Conservation (phyloP, 495 filamentous ascomycete species). For the Neurospora sublineolata region DNA sequence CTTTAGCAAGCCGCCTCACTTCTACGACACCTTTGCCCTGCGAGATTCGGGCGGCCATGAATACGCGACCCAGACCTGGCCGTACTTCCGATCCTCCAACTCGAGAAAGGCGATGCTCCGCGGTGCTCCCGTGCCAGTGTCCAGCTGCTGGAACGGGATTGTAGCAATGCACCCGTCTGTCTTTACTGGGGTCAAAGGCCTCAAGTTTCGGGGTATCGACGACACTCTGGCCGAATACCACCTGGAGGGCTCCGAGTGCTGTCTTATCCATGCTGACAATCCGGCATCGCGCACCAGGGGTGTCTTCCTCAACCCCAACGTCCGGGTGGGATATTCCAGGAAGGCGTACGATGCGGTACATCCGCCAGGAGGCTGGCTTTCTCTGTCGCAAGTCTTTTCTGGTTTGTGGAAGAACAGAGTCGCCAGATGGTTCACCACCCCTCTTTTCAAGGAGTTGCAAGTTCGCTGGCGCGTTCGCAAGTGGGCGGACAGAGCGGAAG, state of each 20-base stretch:
- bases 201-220: conserved; percentile 56
- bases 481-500: conserved; percentile 29
- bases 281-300: conserved; percentile 36
- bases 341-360: conserved; percentile 41
- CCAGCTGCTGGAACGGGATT: conserved; percentile 81
- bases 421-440: conserved; percentile 15
- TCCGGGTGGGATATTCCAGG: conserved; percentile 60
- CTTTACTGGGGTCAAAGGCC: conserved; percentile 15
- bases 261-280: conserved; percentile 73
- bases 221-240: conserved; percentile 57
- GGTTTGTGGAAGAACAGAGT: conserved; percentile 40
- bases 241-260: conserved; percentile 74
- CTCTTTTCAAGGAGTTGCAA: conserved; percentile 22
- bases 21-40: conserved; percentile 80
- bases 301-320: conserved; percentile 66
- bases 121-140: conserved; percentile 52
- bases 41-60: conserved; percentile 57
- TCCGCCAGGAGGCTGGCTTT: conserved; percentile 22
- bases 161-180: conserved; percentile 25
- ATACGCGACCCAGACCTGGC: conserved; percentile 55
- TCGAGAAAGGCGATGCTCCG: conserved; percentile 48
- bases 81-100: conserved; percentile 55
- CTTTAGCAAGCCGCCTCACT: conserved; percentile 53
- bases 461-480: conserved; percentile 28
- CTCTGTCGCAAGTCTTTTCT: conserved; percentile 11